Base-by-base conservation (phyloP, 306 rosid species). In the Spatholobus suberectus region DNA sequence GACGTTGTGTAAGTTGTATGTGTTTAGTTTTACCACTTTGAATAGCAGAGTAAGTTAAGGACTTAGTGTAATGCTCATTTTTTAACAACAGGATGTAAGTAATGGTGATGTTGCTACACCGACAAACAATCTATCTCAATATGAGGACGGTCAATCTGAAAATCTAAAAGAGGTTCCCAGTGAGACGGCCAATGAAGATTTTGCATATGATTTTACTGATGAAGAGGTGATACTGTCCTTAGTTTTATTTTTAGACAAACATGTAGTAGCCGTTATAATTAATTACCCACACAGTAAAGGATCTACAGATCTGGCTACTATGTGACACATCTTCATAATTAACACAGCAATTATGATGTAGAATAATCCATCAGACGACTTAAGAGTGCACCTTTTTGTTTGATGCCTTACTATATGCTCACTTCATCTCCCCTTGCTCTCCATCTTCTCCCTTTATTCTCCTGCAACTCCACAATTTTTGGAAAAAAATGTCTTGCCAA, bases 1-100 rank as follows among this genome's bases (percentile, higher is more conserved):
- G 92, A 84, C 92, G 94, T 91, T 96, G 91, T 93, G 99, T 95
- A 95, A 95, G 99, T 95, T 95, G 99, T 93, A 96, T 96, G 99
- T 96, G 97, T 92, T 93, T 90, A 78, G 78, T 84, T 81, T 87
- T 84, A 77, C 79, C 77, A 76, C 84, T 80, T 75, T 88, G 79
- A 85, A 85, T 85, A 86, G 81, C 70, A 79, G 68, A 70, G 86
- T 75, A 81, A 80, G 80, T 66, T 79, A 71, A 78, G 89, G 85
- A 85, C 87, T 91, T 82, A 85, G 73, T 51, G 17, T 90, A 85
- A 92, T 87, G 78, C 77, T 51, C 81, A 44, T 81, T 89, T 85
- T 83, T 73, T 62, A 79, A 55, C 80, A 84, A 21, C 89, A 96
- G 98, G 92, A 79, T 67, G 89, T 76, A 76, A 89, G 86, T 70